Evolutionary conservation across 176 grass and related monocot genomes (phyloP), one percentile per base, ranked within the genome.

Genomic region (Zea luxurians): DNA sequence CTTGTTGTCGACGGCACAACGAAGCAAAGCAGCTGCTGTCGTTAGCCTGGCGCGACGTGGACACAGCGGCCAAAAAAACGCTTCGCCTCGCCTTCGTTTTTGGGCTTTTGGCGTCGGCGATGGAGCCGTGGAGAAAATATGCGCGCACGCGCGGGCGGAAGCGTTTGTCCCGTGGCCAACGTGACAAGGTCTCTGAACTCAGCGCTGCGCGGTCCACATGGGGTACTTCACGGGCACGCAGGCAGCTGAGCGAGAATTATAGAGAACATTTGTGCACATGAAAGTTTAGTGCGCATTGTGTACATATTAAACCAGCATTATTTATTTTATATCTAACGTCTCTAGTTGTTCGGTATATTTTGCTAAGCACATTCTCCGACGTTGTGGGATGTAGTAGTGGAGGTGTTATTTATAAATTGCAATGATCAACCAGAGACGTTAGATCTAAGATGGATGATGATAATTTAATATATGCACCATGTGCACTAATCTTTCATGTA

Each of bases 191-290:
- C 63, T 63, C 74, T 61, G 76, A 20, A 45, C 41, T 79, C 86
- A 58, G 63, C 13, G 64, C 70, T 49, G 80, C 76, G 63, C 68
- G 61, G 54, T 38, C 70, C 81, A 79, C 75, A 70, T 74, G 86
- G 68, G 79, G 73, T 48, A 49, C 58, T 82, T 60, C 85, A 78
- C 74, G 66, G 4, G 44, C 47, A 27, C 35, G 62, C 77, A 20
- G 70, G 27, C 27, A 27, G 63, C 64, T 70, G 70, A 27, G 27
- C 27, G 27, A 27, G 27, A 27, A 27, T 27, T 27, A 27, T 27
- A 27, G 27, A 27, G 27, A 27, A 27, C 27, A 27, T 27, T 27
- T 27, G 27, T 27, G 27, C 27, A 27, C 27, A 27, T 27, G 27
- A 27, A 27, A 27, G 27, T 27, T 27, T 27, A 27, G 27, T 27